phyloP scores from a whole-genome alignment of 2,329 filamentous ascomycete species.

The Colletotrichum sp. region DNA sequence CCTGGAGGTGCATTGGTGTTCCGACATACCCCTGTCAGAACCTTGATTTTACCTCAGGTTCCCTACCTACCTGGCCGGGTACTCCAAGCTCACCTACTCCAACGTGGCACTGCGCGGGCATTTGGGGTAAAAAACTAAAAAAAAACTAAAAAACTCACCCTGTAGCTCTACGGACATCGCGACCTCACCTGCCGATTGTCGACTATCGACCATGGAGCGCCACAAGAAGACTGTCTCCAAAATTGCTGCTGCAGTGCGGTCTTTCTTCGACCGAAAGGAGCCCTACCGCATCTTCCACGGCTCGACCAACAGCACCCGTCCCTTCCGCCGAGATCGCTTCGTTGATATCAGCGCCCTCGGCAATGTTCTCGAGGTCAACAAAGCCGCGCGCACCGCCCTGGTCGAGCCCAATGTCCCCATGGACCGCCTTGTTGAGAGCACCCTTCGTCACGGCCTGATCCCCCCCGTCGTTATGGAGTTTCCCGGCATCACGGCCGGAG shows the following conservation, averaged over 20 bases:
- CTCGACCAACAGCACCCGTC: slow-evolving; percentile 76
- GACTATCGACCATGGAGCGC: slow-evolving; percentile 47
- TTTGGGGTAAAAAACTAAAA: neutral
- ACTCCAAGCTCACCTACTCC: neutral
- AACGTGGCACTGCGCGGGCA: neutral
- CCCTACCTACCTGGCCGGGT: neutral
- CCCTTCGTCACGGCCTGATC: slow-evolving; percentile 68
- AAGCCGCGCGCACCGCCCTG: slow-evolving; percentile 59
- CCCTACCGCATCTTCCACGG: slow-evolving; percentile 80
- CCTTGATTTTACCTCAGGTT: neutral
- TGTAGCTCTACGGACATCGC: neutral
- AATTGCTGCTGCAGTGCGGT: slow-evolving; percentile 52
- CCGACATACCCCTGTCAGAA: neutral
- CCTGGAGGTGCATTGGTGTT: neutral
- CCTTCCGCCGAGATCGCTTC: slow-evolving; percentile 46
- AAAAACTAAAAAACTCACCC: neutral
- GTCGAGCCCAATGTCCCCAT: slow-evolving; percentile 80
- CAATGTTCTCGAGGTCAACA: slow-evolving; percentile 69
- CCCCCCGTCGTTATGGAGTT: slow-evolving; percentile 80
- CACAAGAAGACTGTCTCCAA: slow-evolving; percentile 53
- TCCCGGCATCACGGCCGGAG: slow-evolving; percentile 75
- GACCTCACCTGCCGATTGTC: neutral
- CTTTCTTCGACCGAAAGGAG: slow-evolving; percentile 51
- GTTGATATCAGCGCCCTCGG: slow-evolving; percentile 71
- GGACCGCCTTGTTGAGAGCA: slow-evolving; percentile 71